These are phyloP conservation scores for Blakeslea trispora DNA, from an alignment of 371 early-diverging fungal genomes.

Conservation along the genomic window DNA sequence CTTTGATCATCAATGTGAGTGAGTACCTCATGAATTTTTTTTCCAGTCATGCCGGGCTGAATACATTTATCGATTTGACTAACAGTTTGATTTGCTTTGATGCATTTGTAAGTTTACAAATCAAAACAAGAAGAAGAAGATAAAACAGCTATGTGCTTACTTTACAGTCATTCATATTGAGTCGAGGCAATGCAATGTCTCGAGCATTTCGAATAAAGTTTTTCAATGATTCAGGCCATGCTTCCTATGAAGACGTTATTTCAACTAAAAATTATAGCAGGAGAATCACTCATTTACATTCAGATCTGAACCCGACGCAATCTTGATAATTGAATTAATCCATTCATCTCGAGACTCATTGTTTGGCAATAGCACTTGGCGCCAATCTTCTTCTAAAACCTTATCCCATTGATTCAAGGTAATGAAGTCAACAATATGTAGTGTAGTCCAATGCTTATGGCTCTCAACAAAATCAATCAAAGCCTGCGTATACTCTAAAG, in stretches of 20 bases:
- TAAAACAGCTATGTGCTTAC: no score
- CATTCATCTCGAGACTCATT: constrained; percentile 12
- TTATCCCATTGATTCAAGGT: constrained; percentile 41
- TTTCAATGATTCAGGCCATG: constrained; percentile 27
- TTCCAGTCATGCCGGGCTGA: constrained; percentile 72
- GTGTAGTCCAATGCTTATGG: constrained; percentile 33
- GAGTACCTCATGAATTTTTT: constrained; percentile 72
- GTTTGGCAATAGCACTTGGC: constrained; percentile 17
- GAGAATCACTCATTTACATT: no score
- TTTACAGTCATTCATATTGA: constrained; percentile 19
- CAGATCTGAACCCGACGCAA: constrained; percentile 18
- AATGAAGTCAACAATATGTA: constrained; percentile 54
- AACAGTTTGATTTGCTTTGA: constrained; percentile 16
- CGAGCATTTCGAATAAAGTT: constrained; percentile 19
- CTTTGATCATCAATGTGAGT: no score
- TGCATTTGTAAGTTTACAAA: no score
- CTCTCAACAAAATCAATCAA: constrained; percentile 24
- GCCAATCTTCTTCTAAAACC: constrained; percentile 43
- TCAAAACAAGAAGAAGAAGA: no score
- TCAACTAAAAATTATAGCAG: no score
- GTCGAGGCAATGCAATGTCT: constrained; percentile 27
- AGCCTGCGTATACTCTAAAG: constrained; percentile 29
- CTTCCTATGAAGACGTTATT: no score
- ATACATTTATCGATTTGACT: constrained; percentile 26
- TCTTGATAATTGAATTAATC: constrained; percentile 23